phyloP scores from a whole-genome alignment of 306 rosid species.

The Vigna mungo region DNA sequence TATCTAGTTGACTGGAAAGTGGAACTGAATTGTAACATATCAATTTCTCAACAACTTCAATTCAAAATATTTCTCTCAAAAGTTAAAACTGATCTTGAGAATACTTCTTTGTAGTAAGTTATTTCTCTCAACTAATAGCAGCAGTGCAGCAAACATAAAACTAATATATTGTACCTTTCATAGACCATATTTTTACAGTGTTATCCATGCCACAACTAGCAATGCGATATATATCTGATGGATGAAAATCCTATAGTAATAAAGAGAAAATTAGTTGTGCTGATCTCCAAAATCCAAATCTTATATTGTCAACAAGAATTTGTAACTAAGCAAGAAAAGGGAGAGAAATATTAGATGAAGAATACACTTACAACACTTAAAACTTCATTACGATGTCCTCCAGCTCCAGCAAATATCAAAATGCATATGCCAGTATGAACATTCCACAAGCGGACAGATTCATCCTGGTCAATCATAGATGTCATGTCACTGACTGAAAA shows the following conservation, averaged over 20 bases:
- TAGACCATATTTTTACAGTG: slow-evolving; percentile 96
- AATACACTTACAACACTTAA: slow-evolving; percentile 83
- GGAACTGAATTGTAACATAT: background rate
- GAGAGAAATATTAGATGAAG: slow-evolving; percentile 3
- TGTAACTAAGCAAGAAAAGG: background rate
- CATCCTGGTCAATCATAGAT: slow-evolving; percentile 72
- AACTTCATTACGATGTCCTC: slow-evolving; percentile 99
- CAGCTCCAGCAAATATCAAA: slow-evolving; percentile 96
- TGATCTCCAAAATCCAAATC: slow-evolving; percentile 30
- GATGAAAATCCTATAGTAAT: slow-evolving; percentile 84
- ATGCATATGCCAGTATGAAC: slow-evolving; percentile 94
- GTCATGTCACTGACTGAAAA: slow-evolving; percentile 49
- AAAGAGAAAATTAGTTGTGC: slow-evolving; percentile 32
- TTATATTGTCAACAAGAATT: slow-evolving; percentile 26
- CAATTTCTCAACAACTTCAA: background rate
- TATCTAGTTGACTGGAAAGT: background rate
- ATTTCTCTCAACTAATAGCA: background rate
- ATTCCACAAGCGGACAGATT: slow-evolving; percentile 98
- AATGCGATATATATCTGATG: slow-evolving; percentile 83
- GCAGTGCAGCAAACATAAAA: background rate
- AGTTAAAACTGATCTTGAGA: background rate
- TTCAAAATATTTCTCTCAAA: background rate
- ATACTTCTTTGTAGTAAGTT: background rate
- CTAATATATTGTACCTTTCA: slow-evolving; percentile 70
- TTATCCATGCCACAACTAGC: slow-evolving; percentile 99